These are phyloP conservation scores for Arthroderma sp. DNA, from an alignment of 2,329 filamentous ascomycete species.

Conservation along the genomic window DNA sequence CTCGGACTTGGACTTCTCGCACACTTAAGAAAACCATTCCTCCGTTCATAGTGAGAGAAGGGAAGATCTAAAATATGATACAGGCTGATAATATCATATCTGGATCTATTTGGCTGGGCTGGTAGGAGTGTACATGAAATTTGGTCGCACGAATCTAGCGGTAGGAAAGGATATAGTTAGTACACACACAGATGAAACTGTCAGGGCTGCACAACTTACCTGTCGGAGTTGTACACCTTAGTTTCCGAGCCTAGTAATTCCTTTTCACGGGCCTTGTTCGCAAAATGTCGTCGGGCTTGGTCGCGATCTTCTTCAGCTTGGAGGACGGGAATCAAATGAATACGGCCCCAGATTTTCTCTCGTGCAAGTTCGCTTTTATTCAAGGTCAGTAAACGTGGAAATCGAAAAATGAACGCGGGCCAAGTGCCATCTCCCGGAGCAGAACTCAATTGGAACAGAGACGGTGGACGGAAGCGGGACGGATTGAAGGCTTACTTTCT, in stretches of 20 bases:
- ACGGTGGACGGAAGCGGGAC: neutral
- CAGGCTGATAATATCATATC: no score
- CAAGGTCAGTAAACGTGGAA: neutral
- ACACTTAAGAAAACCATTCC: neutral
- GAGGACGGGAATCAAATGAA: slow-evolving; percentile 83
- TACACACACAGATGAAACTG: neutral
- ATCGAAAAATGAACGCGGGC: neutral
- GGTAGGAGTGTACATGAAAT: slow-evolving; percentile 59
- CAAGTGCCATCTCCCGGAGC: neutral
- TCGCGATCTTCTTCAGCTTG: slow-evolving; percentile 97
- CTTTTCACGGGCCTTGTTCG: slow-evolving; percentile 82
- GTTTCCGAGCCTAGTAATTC: slow-evolving; percentile 72
- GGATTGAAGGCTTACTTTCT: slow-evolving; percentile 57
- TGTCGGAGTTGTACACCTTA: slow-evolving; percentile 76
- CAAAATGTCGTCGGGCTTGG: slow-evolving; percentile 72
- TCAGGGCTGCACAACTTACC: slow-evolving; percentile 42
- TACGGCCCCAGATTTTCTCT: slow-evolving; percentile 97
- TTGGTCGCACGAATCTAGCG: slow-evolving; percentile 64
- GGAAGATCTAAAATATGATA: neutral
- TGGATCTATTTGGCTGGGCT: slow-evolving; percentile 43
- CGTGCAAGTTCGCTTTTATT: slow-evolving; percentile 67
- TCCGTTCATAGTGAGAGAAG: neutral
- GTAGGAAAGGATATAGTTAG: slow-evolving; percentile 5
- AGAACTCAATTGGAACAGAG: neutral
- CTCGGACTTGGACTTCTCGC: no score